Percentiles rank a stretch among this genome's conserved stretches.
These are phyloP conservation scores for Pseudopithomyces maydicus DNA, from an alignment of 2,329 filamentous ascomycete species.

Conservation along the genomic window DNA sequence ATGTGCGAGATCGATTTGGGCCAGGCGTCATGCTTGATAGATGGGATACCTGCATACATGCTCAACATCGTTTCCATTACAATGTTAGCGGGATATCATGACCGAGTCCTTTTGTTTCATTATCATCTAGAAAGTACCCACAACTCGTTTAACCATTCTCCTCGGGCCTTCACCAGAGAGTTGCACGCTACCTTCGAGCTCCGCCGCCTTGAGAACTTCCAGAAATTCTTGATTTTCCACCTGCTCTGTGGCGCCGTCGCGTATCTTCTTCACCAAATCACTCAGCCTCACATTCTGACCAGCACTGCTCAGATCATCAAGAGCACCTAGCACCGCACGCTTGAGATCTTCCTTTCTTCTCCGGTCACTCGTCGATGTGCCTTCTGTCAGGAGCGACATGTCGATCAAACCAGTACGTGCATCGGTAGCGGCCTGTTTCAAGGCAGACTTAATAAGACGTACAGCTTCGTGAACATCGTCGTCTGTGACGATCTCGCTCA, in stretches of 20 bases:
- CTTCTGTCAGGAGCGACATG: constrained; percentile 93
- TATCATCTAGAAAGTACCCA: constrained; percentile 30
- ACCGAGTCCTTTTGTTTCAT: not conserved
- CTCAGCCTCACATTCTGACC: constrained; percentile 70
- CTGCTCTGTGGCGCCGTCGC: constrained; percentile 60
- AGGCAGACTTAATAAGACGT: constrained; percentile 86
- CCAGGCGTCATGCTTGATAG: no score
- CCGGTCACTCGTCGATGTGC: constrained; percentile 87
- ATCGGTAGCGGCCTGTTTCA: constrained; percentile 98
- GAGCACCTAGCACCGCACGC: constrained; percentile 70
- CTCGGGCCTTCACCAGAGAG: constrained; percentile 83
- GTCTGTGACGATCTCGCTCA: constrained; percentile 74
- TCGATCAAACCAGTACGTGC: constrained; percentile 89
- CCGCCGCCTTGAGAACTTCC: constrained; percentile 77
- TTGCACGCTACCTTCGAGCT: constrained; percentile 83
- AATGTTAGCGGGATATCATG: not conserved
- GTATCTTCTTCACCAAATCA: constrained; percentile 76
- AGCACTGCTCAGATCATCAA: constrained; percentile 76
- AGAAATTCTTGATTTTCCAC: constrained; percentile 82
- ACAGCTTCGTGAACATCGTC: constrained; percentile 89
- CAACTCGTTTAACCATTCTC: constrained; percentile 77
- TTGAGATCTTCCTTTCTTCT: constrained; percentile 84
- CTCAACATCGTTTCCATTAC: not conserved
- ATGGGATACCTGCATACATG: not conserved
- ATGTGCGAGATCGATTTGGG: no score